Base-by-base conservation (phyloP, 2,329 filamentous ascomycete genomes). In the Paecilomyces sp. region DNA sequence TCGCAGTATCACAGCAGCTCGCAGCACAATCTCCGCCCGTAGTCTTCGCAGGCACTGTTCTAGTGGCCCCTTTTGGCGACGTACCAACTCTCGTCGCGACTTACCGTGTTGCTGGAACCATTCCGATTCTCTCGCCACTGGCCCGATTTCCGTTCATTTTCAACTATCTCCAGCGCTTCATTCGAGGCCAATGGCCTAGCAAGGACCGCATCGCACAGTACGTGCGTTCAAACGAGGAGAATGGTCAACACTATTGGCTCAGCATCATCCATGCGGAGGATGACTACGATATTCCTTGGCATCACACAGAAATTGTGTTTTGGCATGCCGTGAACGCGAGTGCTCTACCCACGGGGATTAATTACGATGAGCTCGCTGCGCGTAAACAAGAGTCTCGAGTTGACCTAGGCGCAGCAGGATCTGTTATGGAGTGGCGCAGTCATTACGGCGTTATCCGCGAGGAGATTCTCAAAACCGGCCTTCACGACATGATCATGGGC, bases 401-500 rank as follows among this genome's bases (percentile, higher is more conserved):
- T 3, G 71, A 77, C 28, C 66, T 81, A 5, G 82, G 81, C 1
- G 72, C 76, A 53, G 82, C 78, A 2, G 83, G 83, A 0, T 83
- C 79, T 64, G 71, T 77, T 9, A 74, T 82, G 55, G 78, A 82
- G 57, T 79, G 79, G 74, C 67, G 64, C 54, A 81, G 79, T 0
- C 61, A 69, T 9, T 74, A 75, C 33, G 84, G 83, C 1, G 58
- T 80, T 0, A 74, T 86, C n/a, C 72, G 80, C 57, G 78, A 85
- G 65, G 77, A 85, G 56, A 81, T 86, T 6, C 60, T 83, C 4
- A 83, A 82, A 67, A 79, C 80, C 63, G 83, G 83, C 0, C 67
- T 84, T 15, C 83, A 86, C 58, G 84, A 86, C 69, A 75, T 78
- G 34, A 79, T 84, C 55, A 85, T 86, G 83, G 79, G 79, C 3